Evolutionary conservation across 169 alveolate genomes (phyloP).

Genomic region (Pseudocohnilembus persalinus): DNA sequence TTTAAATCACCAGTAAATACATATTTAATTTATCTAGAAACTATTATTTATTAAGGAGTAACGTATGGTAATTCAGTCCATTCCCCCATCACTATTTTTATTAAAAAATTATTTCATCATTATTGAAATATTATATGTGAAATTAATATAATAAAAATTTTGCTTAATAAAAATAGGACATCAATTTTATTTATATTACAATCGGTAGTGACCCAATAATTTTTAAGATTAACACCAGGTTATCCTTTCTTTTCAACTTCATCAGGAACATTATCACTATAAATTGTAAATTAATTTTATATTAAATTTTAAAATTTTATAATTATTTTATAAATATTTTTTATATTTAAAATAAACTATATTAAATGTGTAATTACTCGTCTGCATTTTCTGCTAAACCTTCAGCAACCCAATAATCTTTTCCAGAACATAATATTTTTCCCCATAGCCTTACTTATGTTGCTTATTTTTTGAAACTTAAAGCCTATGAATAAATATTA

Average conservation of each 20-base stretch:
- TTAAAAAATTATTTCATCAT: too few relatives aligned
- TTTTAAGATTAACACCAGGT: conserved; percentile 43
- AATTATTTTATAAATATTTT: too few relatives aligned
- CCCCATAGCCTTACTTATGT: conserved; percentile 69
- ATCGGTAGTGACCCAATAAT: conserved; percentile 56
- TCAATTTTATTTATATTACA: neutral
- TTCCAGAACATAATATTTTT: conserved; percentile 62
- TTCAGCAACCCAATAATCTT: conserved; percentile 77
- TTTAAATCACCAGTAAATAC: conserved; percentile 79
- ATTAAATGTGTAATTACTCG: neutral
- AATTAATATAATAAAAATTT: too few relatives aligned
- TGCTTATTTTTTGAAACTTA: conserved; percentile 30
- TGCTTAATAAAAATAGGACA: too few relatives aligned
- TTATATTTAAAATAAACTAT: too few relatives aligned
- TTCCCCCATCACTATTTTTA: conserved; percentile 34
- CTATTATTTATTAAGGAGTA: conserved; percentile 65
- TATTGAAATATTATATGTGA: neutral
- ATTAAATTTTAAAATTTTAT: neutral
- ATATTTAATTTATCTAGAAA: conserved; percentile 70
- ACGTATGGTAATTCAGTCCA: conserved; percentile 80
- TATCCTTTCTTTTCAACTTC: conserved; percentile 58
- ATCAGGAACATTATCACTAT: conserved; percentile 48
- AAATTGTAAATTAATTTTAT: too few relatives aligned
- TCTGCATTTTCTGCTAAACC: conserved; percentile 45
- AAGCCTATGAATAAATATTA: neutral